Conservation (phyloP, 106 monocot genomes). For the Phalaenopsis aphrodite region DNA sequence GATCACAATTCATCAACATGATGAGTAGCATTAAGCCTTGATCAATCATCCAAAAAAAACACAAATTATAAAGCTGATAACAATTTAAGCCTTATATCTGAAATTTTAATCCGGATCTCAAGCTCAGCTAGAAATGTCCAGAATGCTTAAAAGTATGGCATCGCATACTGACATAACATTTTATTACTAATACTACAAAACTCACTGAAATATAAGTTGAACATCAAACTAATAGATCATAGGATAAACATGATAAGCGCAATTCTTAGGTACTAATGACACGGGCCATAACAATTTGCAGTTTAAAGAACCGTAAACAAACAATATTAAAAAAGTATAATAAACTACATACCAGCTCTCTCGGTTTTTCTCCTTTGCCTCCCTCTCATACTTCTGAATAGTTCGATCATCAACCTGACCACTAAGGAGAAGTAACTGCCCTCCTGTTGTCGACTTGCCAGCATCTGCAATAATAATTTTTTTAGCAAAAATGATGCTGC, state of each 20-base stretch:
- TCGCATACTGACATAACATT: background rate
- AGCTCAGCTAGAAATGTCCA: background rate
- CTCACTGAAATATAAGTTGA: background rate
- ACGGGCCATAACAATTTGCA: background rate
- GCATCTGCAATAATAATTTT: slow-evolving; percentile 52
- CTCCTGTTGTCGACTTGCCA: slow-evolving; percentile 93
- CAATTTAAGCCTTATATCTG: too few species aligned
- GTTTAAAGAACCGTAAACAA: background rate
- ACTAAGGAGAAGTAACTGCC: slow-evolving; percentile 94
- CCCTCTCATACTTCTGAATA: slow-evolving; percentile 97
- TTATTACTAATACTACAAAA: background rate
- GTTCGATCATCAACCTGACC: slow-evolving; percentile 97
- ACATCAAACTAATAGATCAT: background rate
- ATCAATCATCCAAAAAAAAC: background rate
- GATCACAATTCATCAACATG: background rate
- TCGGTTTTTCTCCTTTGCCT: slow-evolving; percentile 98
- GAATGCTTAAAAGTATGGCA: background rate
- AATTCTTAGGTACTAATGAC: background rate
- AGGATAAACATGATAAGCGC: background rate
- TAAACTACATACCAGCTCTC: slow-evolving; percentile 70
- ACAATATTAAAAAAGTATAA: background rate
- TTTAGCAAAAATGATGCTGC: background rate
- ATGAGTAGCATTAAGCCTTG: too few species aligned
- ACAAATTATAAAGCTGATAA: background rate
- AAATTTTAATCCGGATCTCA: background rate